Conservation (phyloP, 2,329 filamentous ascomycete species). For the Xylariaceae sp. region DNA sequence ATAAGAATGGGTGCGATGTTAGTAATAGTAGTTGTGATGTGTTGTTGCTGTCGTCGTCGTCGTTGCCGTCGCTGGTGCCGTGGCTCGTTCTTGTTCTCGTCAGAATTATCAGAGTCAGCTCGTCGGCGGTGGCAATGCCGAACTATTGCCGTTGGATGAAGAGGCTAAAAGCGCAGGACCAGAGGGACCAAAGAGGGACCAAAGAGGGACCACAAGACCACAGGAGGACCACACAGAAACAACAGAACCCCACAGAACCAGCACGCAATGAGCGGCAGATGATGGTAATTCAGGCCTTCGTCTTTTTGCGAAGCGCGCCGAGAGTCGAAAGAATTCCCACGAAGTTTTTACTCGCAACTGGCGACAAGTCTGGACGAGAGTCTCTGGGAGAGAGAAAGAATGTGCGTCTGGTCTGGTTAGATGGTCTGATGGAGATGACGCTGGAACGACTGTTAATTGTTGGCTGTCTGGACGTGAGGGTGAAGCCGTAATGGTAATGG, state of each 20-base stretch:
- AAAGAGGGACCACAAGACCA: no score
- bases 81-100: not conserved
- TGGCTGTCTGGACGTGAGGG: not conserved
- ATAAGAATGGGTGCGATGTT: no score
- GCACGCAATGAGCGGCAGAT: not conserved
- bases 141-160: not conserved
- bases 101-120: not conserved
- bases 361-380: not conserved
- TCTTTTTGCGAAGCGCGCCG: not conserved
- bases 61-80: not conserved
- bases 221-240: not conserved
- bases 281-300: not conserved
- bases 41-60: not conserved
- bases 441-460: no score
- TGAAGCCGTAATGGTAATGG: not conserved
- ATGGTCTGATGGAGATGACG: no score
- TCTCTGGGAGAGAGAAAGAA: no score
- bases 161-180: not conserved
- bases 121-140: constrained; percentile 6
- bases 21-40: not conserved
- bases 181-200: not conserved
- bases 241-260: not conserved
- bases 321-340: no score
- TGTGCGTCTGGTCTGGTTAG: no score
- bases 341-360: not conserved